Evolutionary conservation across 257 asterid genomes (phyloP).

Genomic region (Dorcoceras hygrometricum): DNA sequence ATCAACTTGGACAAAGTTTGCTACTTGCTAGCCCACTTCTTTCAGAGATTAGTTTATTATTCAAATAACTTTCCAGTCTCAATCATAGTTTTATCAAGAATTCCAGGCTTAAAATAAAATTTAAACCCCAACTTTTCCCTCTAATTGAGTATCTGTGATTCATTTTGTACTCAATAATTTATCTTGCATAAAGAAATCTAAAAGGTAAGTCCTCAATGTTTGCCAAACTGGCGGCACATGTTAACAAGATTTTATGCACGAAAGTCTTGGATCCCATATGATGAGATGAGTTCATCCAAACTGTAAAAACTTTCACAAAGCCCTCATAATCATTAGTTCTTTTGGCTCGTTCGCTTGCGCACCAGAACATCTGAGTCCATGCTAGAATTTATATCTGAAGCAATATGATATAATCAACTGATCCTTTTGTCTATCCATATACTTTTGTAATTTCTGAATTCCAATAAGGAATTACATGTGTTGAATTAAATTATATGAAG

Average conservation of each 20-base stretch:
- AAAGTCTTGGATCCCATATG: constrained; percentile 28
- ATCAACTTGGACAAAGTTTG: background rate
- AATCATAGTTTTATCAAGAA: background rate
- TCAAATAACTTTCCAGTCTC: background rate
- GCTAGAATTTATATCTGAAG: too few relatives aligned
- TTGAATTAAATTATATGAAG: too few relatives aligned
- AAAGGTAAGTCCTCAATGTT: background rate
- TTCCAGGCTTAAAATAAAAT: background rate
- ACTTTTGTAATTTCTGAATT: too few relatives aligned
- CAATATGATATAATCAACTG: too few relatives aligned
- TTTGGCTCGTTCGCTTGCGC: background rate
- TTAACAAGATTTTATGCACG: constrained; percentile 24
- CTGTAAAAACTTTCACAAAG: constrained; percentile 17
- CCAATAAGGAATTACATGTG: too few relatives aligned
- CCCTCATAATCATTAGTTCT: background rate
- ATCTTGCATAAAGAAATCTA: background rate
- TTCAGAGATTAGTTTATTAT: background rate
- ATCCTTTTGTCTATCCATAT: too few relatives aligned
- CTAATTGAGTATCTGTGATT: background rate
- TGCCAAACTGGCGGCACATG: constrained; percentile 41
- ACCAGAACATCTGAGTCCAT: background rate
- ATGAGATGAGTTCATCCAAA: constrained; percentile 29
- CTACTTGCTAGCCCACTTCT: background rate
- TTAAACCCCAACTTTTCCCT: background rate
- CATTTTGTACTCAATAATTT: too few relatives aligned